Evolutionary conservation across 345 rosid species (phyloP), one percentile per base, ranked within the genome.

Genomic region (Eucalyptus erythrocorys): DNA sequence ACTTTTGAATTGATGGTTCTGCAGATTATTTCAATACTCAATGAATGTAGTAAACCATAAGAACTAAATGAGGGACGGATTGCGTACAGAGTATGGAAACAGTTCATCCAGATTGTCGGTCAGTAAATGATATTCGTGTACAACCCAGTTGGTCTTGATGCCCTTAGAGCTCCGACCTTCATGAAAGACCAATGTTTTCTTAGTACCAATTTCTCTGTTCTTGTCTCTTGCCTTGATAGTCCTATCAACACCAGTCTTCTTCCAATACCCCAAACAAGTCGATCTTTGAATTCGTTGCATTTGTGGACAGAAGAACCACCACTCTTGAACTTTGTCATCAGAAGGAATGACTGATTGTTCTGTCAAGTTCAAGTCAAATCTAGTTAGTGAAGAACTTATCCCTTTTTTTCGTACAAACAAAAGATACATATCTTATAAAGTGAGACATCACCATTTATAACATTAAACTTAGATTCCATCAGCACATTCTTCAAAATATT

Each of bases 241-340:
- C 55, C 53, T 55, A 45, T 82, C 85, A 17, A 27, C n/a, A 34
- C 87, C 87, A 27, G 89, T 88, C 48, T 80, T 88, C 86, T 88
- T 88, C 89, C 89, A 88, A 84, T 24, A 55, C 15, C 89, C 89
- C 50, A 64, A 42, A 21, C 49, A 30, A 24, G 89, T 88, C 4
- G 59, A 88, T 59, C 89, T 55, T 19, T 43, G 86, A 34, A 16
- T 40, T 47, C 40, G 45, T n/a, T 32, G 89, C 57, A 21, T 59
- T 86, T 88, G 43, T 68, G 84, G 86, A 57, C 79, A 81, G 89
- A 88, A 88, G 79, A 88, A 88, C 89, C 89, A 88, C 86, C 87
- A 88, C 80, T 88, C 86, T n/a, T 21, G 79, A 76, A 40, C 84
- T 76, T 40, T 76, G 47, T 88, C 86, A 37, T 88, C 48, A 21